Conservation (phyloP, 345 rosid genomes). For the Sisymbrium irio region DNA sequence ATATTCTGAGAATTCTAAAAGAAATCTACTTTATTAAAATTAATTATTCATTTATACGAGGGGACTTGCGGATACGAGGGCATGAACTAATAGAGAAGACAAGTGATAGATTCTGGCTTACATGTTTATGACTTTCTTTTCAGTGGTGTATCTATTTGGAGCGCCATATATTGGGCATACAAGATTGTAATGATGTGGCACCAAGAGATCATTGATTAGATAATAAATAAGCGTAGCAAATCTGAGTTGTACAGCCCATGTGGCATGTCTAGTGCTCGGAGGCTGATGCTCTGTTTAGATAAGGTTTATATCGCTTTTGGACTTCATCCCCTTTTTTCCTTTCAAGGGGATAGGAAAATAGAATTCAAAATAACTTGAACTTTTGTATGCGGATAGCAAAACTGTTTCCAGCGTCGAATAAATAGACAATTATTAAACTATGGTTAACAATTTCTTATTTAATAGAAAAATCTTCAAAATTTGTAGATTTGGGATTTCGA, state of each 20-base stretch:
- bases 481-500: too few relatives aligned
- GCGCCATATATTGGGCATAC: not conserved
- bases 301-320: not conserved
- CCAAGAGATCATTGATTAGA: not conserved
- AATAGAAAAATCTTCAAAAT: too few relatives aligned
- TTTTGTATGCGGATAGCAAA: too few relatives aligned
- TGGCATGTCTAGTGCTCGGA: not conserved
- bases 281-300: not conserved
- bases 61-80: slow-evolving; percentile 5
- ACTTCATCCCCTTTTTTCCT: not conserved
- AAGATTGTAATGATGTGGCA: not conserved
- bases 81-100: not conserved
- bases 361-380: too few relatives aligned
- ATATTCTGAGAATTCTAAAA: too few relatives aligned
- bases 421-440: too few relatives aligned
- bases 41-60: too few relatives aligned
- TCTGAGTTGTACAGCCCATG: not conserved
- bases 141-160: slow-evolving; percentile 14
- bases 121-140: slow-evolving; percentile 17
- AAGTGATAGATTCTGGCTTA: slow-evolving; percentile 13
- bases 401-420: too few relatives aligned
- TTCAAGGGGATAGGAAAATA: too few relatives aligned
- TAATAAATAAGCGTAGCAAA: slow-evolving; percentile 7
- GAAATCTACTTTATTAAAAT: too few relatives aligned
- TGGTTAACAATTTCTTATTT: too few relatives aligned